Evolutionary conservation across 2,329 filamentous ascomycete genomes (phyloP).

Genomic region (Pseudocercospora ulei): DNA sequence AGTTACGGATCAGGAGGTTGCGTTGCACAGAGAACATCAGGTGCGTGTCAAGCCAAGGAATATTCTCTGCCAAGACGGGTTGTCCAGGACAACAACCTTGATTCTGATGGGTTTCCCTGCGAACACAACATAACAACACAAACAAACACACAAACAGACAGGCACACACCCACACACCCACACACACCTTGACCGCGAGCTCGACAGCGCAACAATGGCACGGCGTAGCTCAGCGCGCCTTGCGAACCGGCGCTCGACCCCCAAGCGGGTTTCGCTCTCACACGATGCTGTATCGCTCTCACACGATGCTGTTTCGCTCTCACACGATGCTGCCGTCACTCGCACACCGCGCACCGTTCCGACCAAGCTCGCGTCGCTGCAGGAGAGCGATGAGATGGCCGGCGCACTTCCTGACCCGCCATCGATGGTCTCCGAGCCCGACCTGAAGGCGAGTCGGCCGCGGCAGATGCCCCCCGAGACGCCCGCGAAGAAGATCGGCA

Average conservation of each 20-base stretch:
- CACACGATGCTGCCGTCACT: conserved; percentile 27
- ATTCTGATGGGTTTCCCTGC: no score
- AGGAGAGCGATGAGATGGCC: conserved; percentile 40
- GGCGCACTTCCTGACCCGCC: conserved; percentile 31
- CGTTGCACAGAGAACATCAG: no score
- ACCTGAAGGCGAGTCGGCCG: conserved; percentile 21
- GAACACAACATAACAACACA: no score
- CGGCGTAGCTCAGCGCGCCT: conserved; percentile 33
- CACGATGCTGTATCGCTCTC: conserved; percentile 26
- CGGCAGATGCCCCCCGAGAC: conserved; percentile 34
- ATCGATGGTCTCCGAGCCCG: conserved; percentile 13
- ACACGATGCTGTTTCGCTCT: conserved; percentile 31
- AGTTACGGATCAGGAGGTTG: no score
- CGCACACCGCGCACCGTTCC: conserved; percentile 31
- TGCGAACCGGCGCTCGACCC: conserved; percentile 28
- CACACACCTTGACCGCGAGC: no score
- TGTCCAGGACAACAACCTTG: no score
- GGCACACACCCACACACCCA: no score
- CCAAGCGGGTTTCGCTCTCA: conserved; percentile 33
- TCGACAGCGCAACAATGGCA: conserved; percentile 26
- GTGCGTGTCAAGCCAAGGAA: no score
- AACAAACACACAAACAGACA: no score
- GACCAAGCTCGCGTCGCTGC: conserved; percentile 39
- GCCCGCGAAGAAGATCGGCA: conserved; percentile 54
- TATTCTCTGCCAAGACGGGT: no score